Base-by-base conservation (phyloP, 495 filamentous ascomycete genomes). In the Amorphotheca resinae region DNA sequence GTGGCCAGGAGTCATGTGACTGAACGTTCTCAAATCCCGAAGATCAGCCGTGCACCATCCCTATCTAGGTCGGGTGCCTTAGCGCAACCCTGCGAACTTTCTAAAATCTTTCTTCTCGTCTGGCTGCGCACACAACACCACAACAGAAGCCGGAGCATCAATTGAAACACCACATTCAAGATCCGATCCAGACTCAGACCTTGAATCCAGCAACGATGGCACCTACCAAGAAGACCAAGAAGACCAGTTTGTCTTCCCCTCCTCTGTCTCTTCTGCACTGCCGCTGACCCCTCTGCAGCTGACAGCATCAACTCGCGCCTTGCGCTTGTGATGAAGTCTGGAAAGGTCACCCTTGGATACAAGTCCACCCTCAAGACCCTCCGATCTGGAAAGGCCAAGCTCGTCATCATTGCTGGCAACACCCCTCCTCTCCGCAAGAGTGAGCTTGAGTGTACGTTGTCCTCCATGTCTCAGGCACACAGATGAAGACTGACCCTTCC, bases 281-380 rank as follows among this genome's bases (percentile, higher is more conserved):
- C 11, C 11, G 11, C 25, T 28, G 25, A 28, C 25, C 11, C n/a
- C 5, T 28, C 11, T 28, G 11, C 25, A 28, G 77, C 82, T 59
- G 86, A 95, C 74, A 81, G 72, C 73, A 85, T 89, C 73, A 85
- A 84, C 72, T 79, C 79, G 63, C 81, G 83, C 64, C 51, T 64
- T 12, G 84, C 84, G 59, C 78, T 95, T 65, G 88, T 95, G 48
- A 91, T 95, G 82, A 95, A 94, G 77, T 84, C 79, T 46, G 88
- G 87, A 56, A 93, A 93, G 71, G 82, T 88, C 62, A 84, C 79
- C 48, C 73, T 94, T 51, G 91, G 91, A 54, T 91, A 93, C 77
- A 88, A 93, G 68, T 88, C 83, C 46, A 94, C 87, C 59, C 81
- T 96, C 64, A 98, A 98, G 80, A 79, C 77, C 44, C 80, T 98